Evolutionary conservation across 495 filamentous ascomycete genomes (phyloP), one percentile per base, ranked within the genome.

Genomic region (Aspergillus asperescens): DNA sequence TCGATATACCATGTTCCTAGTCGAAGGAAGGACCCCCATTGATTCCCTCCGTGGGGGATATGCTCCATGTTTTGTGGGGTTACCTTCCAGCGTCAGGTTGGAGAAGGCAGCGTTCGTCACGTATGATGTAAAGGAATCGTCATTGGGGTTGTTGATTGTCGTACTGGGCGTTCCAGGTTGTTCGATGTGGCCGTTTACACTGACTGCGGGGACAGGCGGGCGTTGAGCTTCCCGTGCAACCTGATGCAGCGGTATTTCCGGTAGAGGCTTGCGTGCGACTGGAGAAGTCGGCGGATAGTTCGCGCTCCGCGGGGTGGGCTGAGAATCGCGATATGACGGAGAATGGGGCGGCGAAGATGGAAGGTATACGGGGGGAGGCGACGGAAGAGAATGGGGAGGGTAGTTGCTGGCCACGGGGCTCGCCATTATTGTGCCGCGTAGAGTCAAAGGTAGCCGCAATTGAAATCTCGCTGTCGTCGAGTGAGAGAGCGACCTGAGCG

Each of bases 1-100:
- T 12, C 62, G 60, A 37, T 68, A 62, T 13, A 29, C 32, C 40
- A 32, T 5, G 52, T 50, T 20, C 10, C 55, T 56, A 9, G 46
- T 12, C 37, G 48, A 54, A 4, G 56, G 59, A 27, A 49, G 35
- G 7, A 55, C 48, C 18, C 61, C 62, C n/a, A 54, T 41, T 2
- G 71, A 76, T 46, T 69, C 66, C 15, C 65, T 72, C 18, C 68
- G 72, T 0, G 69, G 72, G 5, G 76, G 76, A 24, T 74, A 66
- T 23, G 67, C 53, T 4, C 69, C 72, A 34, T 72, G 53, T 4
- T 62, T 61, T 15, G 64, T 59, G 42, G 64, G 52, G 18, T 59
- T 58, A 32, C 73, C 67, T 15, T 73, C 68, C 6, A 74, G 51
- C 3, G 68, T 65, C 50, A 69, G 44, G 4, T 69, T 57, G 7